Base-by-base conservation (phyloP, 495 filamentous ascomycete genomes). In the Penicillium pancosmium region DNA sequence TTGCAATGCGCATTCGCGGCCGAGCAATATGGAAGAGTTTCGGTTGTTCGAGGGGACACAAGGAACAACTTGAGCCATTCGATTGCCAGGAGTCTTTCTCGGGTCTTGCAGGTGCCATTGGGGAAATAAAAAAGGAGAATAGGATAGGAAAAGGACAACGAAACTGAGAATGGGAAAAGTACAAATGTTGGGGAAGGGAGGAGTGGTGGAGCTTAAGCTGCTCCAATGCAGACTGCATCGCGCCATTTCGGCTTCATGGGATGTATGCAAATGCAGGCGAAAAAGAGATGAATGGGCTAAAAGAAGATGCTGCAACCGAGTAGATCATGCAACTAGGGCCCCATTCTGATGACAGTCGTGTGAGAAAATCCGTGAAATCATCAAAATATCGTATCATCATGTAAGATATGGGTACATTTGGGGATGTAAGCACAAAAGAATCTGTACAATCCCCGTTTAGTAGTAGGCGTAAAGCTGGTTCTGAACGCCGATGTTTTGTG, bases 361-460 rank as follows among this genome's bases (percentile, higher is more conserved):
- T 65, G 56, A 31, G 27, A 57, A 48, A 63, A 68, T 70, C 70
- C 76, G 74, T 79, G 56, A 73, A 78, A 59, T 80, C 76, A 71
- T 78, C 62, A 73, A 63, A 48, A 56, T 57, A 71, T 80, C 77
- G 70, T 80, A 57, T 66, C 71, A 71, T 80, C 77, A 59, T 80
- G 55, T 67, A 67, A 15, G 70, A 56, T 78, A 78, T 74, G 73
- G 67, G 71, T 80, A 80, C 77, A 80, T 50, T 62, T 66, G 57
- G 44, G 50, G 66, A 58, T 44, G 56, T 56, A 62, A 59, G 55
- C 61, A 60, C 54, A 56, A 52, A 56, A 40, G 50, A 54, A 47
- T 35, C 19, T 44, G 35, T 52, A 49, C 33, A 61, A 35, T 27
- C 50, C 56, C 50, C 35, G 48, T 52, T 73, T 65, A 77, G 54